Base-by-base conservation (phyloP, 2,329 filamentous ascomycete species). In the Alternaria conjuncta region DNA sequence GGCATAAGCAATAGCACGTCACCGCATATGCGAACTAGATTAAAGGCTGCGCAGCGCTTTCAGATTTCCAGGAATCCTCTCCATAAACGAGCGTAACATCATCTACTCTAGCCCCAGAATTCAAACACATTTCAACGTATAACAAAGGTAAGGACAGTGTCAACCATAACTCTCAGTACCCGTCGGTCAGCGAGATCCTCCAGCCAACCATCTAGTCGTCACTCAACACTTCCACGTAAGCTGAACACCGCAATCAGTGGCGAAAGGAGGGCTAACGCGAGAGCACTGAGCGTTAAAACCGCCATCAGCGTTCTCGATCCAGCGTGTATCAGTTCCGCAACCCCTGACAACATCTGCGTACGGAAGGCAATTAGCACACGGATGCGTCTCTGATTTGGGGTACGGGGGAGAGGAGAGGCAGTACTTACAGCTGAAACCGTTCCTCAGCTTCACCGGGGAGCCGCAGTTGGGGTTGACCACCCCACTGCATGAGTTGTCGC, bases 171-270 rank as follows among this genome's bases (percentile, higher is more conserved):
- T 41, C 15, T 41, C 0, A 4, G n/a, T 10, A 41, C 36, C 9
- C 15, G 8, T 41, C n/a, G 4, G 5, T 11, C 36, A 18, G 32
- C 32, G 2, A 41, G 2, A 5, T 18, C 9, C 36, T 41, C 5
- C 36, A 10, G 9, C n/a, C 36, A 18, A 6, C n/a, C 36, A 41
- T 18, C 9, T 18, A 41, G 9, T 5, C 1, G 1, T 13, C 47
- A 7, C n/a, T 50, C 8, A 50, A 18, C 47, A 30, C 47, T 50
- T 50, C 25, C 47, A 50, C 1, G 26, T 50, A 28, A 50, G 47
- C 18, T 50, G 47, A 50, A 50, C 25, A n/a, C 47, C 25, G 11
- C 47, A 50, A 10, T 50, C 47, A 7, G 47, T 50, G 25, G 11
- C 13, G n/a, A 20, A 50, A 20, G 25, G 47, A 20, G 26, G 25